Evolutionary conservation across 257 asterid genomes (phyloP), one percentile per base, ranked within the genome.

Genomic region (Solanum pimpinellifolium): DNA sequence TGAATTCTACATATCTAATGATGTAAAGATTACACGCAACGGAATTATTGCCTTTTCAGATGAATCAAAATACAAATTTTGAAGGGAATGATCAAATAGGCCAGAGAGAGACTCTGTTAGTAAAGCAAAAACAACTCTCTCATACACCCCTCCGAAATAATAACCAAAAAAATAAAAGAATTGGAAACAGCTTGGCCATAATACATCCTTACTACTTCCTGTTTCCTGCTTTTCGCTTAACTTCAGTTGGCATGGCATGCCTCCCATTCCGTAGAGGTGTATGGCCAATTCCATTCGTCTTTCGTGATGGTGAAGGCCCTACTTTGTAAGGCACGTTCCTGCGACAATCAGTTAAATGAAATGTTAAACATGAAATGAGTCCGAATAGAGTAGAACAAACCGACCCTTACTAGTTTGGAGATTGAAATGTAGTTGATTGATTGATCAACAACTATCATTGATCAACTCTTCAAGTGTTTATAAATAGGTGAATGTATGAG

Each of bases 271-370:
- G 84, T 73, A 87, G 95, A 84, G 93, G 89, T 47, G 93, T 83
- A 86, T 89, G 96, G 80, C 90, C 91, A 85, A 78, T 84, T 82
- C 92, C 94, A 87, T 78, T 90, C n/a, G 85, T 87, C 89, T 94
- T 97, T 80, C 94, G 90, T 42, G 94, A 92, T 14, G 96, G 96
- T 31, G 98, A 95, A 62, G 95, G 94, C 65, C 92, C 96, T 59
- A 83, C n/a, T 89, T 88, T 97, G 35, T 95, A 90, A 83, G 90
- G 89, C 93, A 92, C 87, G 88, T 90, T 92, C 95, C 99, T 95
- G 92, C 73, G 13, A 49, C 46, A 29, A 18, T 49, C 85, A 81
- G 70, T 29, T 47, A 49, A 87, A 85, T 37, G 74, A 87, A 68
- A 87, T 25, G 49, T 16, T 66, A 44, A 56, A 73, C 70, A 33